Base-by-base conservation (phyloP, 306 rosid species). In the Fragaria ananassa region DNA sequence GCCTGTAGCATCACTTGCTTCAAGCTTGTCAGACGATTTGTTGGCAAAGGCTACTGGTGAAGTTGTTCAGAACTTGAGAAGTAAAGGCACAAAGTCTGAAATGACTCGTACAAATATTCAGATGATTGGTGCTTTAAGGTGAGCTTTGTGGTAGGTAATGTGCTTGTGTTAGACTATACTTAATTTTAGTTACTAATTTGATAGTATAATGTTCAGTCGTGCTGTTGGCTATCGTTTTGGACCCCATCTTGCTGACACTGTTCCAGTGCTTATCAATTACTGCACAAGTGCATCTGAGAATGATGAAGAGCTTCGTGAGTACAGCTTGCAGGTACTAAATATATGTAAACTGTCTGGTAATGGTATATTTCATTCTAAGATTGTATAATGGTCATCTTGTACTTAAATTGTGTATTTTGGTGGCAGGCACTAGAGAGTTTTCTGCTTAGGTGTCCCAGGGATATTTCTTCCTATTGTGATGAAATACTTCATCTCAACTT, bases 61-160 rank as follows among this genome's bases (percentile, higher is more conserved):
- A 84, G 96, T 93, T 79, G 97, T 93, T 76, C 77, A 76, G 72
- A 87, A 84, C 81, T 90, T 93, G 87, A 90, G 86, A 87, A 88
- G 72, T 81, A 91, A 90, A 81, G 83, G 82, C 72, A 53, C 83
- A 27, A 91, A 88, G 83, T 87, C 96, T 10, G 96, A 93, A 75
- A 74, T 93, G 91, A 89, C 88, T 62, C 97, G 97, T 27, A 93
- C 97, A 39, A 93, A 91, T 81, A 93, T 93, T 85, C 97, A 93
- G 87, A 91, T 91, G 98, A 93, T 93, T 79, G 98, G 98, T 88
- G 97, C 98, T 86, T 81, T 93, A 81, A 93, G 98, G 98, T 93
- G 79, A 76, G 89, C 47, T 78, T 42, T 81, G 39, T 74, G 63
- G 10, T 51, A 10, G 13, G 57, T 18, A 50, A 47, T 8, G 25